These are phyloP conservation scores for Lathyrus aphaca DNA, from an alignment of 306 rosid species.

Conservation along the genomic window DNA sequence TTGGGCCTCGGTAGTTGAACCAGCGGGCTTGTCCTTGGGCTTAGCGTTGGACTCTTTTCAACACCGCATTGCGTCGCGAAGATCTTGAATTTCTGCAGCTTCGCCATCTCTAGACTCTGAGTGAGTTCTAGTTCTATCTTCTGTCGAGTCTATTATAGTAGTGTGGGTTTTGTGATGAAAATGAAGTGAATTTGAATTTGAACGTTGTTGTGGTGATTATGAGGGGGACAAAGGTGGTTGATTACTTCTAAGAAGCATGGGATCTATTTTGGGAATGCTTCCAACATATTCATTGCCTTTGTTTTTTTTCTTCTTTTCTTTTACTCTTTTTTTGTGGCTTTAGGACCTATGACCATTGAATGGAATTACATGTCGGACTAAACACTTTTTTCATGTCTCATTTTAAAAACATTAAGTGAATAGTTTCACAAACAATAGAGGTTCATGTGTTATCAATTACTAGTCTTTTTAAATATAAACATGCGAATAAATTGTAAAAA, in stretches of 20 bases:
- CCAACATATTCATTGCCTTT: constrained; percentile 36
- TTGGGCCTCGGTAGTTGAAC: constrained; percentile 75
- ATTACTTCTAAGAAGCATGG: constrained; percentile 54
- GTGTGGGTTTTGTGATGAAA: not conserved
- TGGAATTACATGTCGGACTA: constrained; percentile 16
- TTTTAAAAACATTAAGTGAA: not conserved
- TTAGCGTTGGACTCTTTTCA: constrained; percentile 67
- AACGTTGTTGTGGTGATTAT: constrained; percentile 37
- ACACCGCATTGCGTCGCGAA: constrained; percentile 80
- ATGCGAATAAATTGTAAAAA: too few species aligned
- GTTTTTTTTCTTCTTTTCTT: constrained; percentile 19
- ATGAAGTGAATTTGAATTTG: constrained; percentile 57
- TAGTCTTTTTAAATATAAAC: not conserved
- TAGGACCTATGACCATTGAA: constrained; percentile 31
- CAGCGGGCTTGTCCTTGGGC: constrained; percentile 81
- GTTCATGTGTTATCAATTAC: not conserved
- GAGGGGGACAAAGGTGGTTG: constrained; percentile 38
- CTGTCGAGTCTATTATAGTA: not conserved
- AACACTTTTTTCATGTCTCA: constrained; percentile 25
- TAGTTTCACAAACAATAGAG: not conserved
- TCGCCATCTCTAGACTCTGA: constrained; percentile 76
- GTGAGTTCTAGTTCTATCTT: not conserved
- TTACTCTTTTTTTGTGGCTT: constrained; percentile 28
- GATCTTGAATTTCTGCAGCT: constrained; percentile 80
- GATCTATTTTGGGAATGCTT: constrained; percentile 60